phyloP scores from a whole-genome alignment of 345 rosid genomes.

The Rhodamnia rubescens region DNA sequence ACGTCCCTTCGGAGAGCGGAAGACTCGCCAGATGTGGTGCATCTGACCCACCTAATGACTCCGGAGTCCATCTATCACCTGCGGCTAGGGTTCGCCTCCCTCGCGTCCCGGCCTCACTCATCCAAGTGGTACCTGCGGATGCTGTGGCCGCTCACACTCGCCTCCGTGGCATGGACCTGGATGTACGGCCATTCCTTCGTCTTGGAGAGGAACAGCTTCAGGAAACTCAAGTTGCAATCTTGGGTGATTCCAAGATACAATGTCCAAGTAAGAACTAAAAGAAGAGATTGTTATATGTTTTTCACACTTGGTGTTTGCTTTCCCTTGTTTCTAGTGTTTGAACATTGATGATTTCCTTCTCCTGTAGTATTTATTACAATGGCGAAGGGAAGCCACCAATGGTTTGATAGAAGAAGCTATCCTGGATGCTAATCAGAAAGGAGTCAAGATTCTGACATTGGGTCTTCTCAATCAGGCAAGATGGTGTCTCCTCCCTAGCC shows the following conservation, averaged over 20 bases:
- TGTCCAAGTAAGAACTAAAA: constrained; percentile 22
- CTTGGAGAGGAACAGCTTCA: constrained; percentile 37
- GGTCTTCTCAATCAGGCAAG: constrained; percentile 38
- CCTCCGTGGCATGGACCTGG: constrained; percentile 28
- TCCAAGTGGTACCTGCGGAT: constrained; percentile 33
- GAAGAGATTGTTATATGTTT: neutral
- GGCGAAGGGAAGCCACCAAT: constrained; percentile 13
- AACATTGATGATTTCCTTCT: neutral
- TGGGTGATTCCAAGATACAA: constrained; percentile 67
- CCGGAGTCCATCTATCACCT: constrained; percentile 57
- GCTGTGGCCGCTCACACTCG: constrained; percentile 54
- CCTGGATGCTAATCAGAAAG: constrained; percentile 20
- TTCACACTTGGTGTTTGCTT: neutral
- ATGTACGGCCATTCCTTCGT: constrained; percentile 35
- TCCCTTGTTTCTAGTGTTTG: neutral
- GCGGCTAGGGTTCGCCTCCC: constrained; percentile 41
- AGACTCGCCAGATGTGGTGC: constrained; percentile 50
- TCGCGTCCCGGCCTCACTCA: constrained; percentile 43
- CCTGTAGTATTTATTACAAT: constrained; percentile 5
- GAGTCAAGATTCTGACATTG: constrained; percentile 19
- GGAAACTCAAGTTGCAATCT: constrained; percentile 40
- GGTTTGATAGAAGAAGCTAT: constrained; percentile 24
- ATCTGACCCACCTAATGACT: constrained; percentile 49
- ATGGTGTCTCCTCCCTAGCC: neutral
- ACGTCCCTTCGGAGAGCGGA: constrained; percentile 22